Base-by-base conservation (phyloP, 306 rosid species). In the Potentilla sterilis region DNA sequence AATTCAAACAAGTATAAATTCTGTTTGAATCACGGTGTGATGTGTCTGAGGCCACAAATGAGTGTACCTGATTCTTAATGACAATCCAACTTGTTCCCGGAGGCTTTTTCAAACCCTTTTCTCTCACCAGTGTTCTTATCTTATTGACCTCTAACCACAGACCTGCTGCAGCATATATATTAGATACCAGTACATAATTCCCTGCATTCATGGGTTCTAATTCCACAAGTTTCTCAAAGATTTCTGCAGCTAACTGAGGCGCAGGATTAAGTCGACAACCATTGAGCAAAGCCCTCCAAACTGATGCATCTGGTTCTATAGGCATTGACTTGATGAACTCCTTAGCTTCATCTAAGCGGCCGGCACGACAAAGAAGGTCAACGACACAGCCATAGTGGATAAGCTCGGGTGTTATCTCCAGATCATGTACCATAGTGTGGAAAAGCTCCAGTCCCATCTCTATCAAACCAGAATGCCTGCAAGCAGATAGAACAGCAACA, bases 251-350 rank as follows among this genome's bases (percentile, higher is more conserved):
- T 73, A 81, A 74, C 51, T 73, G 16, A 9, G 70, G 62, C 12
- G 78, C 70, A 63, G 62, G 69, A 71, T 61, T 51, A 76, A 54
- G 74, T 46, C 76, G 85, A 77, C 87, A 83, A 41, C 84, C 85
- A 79, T 78, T 79, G 21, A 86, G 84, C 77, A 86, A 75, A 74
- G 89, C 89, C 69, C 87, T 86, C 89, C 87, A 86, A 41, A 86
- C 35, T 8, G 87, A 81, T 52, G 84, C 86, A 79, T 86, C 84
- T 3, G 84, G 81, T 70, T 81, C 69, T 18, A 76, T 59, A 43
- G 84, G 87, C 82, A 81, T 79, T 41, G 77, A 81, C 59, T 74
- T 66, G 13, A 86, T 77, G 49, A 83, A 83, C 58, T 80, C 77
- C 59, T 69, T 79, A 42, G 87, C 89, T 79, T 83, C 86, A 40